phyloP scores from a whole-genome alignment of 2,329 filamentous ascomycete species.

The Claviceps sp. region DNA sequence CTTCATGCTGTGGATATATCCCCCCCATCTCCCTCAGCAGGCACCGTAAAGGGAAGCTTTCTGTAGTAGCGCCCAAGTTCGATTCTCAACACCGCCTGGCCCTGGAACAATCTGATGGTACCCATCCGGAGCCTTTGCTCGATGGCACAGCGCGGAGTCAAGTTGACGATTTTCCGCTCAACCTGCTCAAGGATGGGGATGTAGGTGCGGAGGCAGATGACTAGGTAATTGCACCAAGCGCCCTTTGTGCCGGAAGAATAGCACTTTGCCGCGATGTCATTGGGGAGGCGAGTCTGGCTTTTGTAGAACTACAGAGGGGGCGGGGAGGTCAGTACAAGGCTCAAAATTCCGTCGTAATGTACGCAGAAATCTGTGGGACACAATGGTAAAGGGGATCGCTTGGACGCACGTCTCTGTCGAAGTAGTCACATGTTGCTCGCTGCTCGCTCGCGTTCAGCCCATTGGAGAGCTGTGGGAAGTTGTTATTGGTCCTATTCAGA shows the following conservation, averaged over 20 bases:
- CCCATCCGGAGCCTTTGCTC: neutral
- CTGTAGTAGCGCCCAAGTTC: neutral
- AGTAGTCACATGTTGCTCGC: neutral
- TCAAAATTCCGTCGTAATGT: no score
- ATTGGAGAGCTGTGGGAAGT: neutral
- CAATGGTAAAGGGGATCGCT: neutral
- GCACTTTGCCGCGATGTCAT: neutral
- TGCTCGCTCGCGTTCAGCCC: neutral
- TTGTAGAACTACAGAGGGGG: neutral
- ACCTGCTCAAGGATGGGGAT: neutral
- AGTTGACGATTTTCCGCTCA: neutral
- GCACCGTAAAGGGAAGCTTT: neutral
- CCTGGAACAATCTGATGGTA: neutral
- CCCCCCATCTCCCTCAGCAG: neutral
- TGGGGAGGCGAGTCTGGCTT: neutral
- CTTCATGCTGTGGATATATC: neutral
- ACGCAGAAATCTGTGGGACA: no score
- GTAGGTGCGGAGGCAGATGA: neutral
- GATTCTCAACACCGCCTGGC: neutral
- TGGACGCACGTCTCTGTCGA: neutral
- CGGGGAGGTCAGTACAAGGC: no score
- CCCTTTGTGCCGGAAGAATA: neutral
- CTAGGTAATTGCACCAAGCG: neutral
- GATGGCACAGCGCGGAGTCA: neutral
- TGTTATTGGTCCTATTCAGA: neutral